phyloP scores from a whole-genome alignment of 176 grass and related monocot species.

The Raddia guianensis region DNA sequence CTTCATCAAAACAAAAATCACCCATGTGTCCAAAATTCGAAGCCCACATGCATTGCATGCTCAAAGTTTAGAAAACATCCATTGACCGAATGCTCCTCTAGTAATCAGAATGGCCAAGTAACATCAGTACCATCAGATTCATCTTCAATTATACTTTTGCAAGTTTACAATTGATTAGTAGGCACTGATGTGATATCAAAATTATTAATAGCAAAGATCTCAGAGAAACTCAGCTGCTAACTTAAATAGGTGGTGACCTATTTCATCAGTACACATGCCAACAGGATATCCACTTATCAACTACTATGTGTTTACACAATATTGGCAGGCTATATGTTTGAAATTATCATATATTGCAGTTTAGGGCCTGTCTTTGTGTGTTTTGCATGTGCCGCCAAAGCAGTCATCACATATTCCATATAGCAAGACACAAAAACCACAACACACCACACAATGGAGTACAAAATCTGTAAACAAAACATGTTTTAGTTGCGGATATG shows the following conservation, averaged over 20 bases:
- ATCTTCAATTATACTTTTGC: too few species aligned
- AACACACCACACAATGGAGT: background rate
- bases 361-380: background rate
- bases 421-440: too few species aligned
- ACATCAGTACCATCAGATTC: background rate
- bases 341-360: constrained; percentile 11
- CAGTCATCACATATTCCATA: background rate
- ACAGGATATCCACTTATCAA: background rate
- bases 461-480: background rate
- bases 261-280: background rate
- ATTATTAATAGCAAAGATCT: background rate
- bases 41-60: background rate
- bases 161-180: background rate
- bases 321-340: background rate
- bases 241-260: background rate
- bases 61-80: background rate
- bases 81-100: too few species aligned
- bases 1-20: background rate
- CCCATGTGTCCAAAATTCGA: background rate
- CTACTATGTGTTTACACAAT: background rate
- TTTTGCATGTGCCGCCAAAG: constrained; percentile 12
- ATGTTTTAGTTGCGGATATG: constrained; percentile 2
- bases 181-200: background rate
- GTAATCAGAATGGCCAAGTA: background rate
- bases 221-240: background rate